Evolutionary conservation across 495 filamentous ascomycete genomes (phyloP).

Genomic region (Xylaria longipes): DNA sequence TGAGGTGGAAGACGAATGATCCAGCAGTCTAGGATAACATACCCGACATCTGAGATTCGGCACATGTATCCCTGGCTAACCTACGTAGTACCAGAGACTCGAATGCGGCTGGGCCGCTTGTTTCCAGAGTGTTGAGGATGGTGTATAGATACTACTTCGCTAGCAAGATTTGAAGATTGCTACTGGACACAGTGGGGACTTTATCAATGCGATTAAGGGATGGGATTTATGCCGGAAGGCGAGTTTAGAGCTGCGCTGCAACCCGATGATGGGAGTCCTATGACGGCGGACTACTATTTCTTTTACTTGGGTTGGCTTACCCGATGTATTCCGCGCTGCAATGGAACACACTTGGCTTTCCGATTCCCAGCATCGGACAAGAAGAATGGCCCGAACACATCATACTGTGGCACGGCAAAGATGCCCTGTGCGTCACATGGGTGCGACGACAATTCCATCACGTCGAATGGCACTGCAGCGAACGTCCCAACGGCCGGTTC

Average conservation of each 20-base stretch:
- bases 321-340: constrained; percentile 18
- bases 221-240: constrained; percentile 23
- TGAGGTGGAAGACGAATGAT: constrained; percentile 11
- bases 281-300: constrained; percentile 19
- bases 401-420: constrained; percentile 11
- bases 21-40: background rate
- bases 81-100: background rate
- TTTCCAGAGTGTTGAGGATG: constrained; percentile 6
- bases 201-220: constrained; percentile 7
- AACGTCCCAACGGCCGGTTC: constrained; percentile 16
- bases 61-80: background rate
- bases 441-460: background rate
- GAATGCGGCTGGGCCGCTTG: constrained; percentile 14
- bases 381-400: constrained; percentile 20
- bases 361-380: constrained; percentile 19
- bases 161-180: constrained; percentile 1
- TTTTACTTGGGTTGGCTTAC: constrained; percentile 14
- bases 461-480: constrained; percentile 15
- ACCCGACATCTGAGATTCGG: background rate
- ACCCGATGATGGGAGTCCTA: constrained; percentile 9
- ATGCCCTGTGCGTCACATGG: constrained; percentile 5
- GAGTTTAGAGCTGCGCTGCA: constrained; percentile 18
- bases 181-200: constrained; percentile 2
- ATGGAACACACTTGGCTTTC: constrained; percentile 17
- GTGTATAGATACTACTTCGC: constrained; percentile 25